These are phyloP conservation scores for Exophiala lecanii-corni DNA, from an alignment of 2,329 filamentous ascomycete species.

Conservation along the genomic window DNA sequence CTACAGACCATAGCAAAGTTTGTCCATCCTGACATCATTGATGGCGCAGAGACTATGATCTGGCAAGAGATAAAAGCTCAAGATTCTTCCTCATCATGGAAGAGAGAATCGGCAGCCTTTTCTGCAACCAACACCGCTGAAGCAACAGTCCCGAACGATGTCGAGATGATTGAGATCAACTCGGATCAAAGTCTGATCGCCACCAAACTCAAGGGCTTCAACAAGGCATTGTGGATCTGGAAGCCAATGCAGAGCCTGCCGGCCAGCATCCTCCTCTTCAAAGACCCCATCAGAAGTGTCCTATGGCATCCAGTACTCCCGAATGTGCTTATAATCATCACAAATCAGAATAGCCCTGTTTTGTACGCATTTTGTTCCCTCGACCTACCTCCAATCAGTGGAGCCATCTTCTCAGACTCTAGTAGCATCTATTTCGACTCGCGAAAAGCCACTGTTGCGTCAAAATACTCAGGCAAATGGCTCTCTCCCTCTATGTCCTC, in stretches of 20 bases:
- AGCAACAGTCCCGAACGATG: constrained; percentile 6
- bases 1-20: constrained; percentile 5
- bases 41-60: constrained; percentile 16
- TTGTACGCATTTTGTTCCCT: constrained; percentile 20
- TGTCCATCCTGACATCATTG: constrained; percentile 17
- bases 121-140: constrained; percentile 3
- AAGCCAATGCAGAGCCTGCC: constrained; percentile 3
- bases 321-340: constrained; percentile 20
- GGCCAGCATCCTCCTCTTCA: constrained; percentile 16
- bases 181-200: constrained; percentile 15
- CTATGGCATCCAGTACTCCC: constrained; percentile 19
- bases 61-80: constrained; percentile 19
- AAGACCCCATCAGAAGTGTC: constrained; percentile 14
- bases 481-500: constrained; percentile 1
- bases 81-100: constrained; percentile 7
- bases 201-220: constrained; percentile 11
- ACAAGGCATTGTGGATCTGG: constrained; percentile 22
- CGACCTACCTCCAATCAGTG: constrained; percentile 6
- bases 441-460: constrained; percentile 1
- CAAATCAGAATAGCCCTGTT: constrained; percentile 7
- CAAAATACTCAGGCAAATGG: constrained; percentile 16
- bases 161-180: constrained; percentile 16
- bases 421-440: constrained; percentile 6
- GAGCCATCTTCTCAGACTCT: not conserved
- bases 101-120: constrained; percentile 14